Evolutionary conservation across 306 rosid species (phyloP), one percentile per base, ranked within the genome.

Genomic region (Echinosophora koreensis): DNA sequence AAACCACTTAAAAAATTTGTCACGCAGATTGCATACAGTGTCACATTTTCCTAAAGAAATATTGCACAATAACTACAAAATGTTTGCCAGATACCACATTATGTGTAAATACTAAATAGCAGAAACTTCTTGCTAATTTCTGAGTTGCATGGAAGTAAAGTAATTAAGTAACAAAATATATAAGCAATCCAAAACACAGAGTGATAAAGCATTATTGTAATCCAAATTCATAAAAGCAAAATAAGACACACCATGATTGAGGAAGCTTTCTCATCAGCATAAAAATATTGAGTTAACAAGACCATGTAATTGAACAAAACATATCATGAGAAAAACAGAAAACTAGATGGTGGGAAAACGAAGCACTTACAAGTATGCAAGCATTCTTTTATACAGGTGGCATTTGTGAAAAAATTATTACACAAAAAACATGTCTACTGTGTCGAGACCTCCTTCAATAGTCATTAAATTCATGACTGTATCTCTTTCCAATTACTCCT

Each of bases 281-380:
- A 28, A 57, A 66, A 66, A 46, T 1, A 4, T 59, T 22, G 13
- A 75, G n/a, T n/a, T 11, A 27, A 52, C 8, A 9, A 42, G 50
- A 14, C 41, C 12, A 77, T 15, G 71, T 50, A 74, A 54, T 54
- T 10, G 69, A 9, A 59, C 0, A 52, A 69, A 65, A 77, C 12
- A 66, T 7, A 64, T 17, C n/a, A 77, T 6, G 15, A 69, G 28
- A 77, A 42, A 41, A 77, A 73, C 47, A 78, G 32, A 61, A 14
- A 15, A 28, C 17, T 11, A 11, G 30, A 51, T 8, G 47, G 8
- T 2, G 15, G 37, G 22, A 66, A 34, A 69, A 2, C 44, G 35
- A 71, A 10, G 30, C 8, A 82, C 88, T 73, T 44, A 87, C 91
- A 87, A 30, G 78, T 63, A 70, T 87, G 82, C 27, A n/a, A n/a